phyloP scores from a whole-genome alignment of 768 basidiomycete species.

The Termitomyces titanicus region DNA sequence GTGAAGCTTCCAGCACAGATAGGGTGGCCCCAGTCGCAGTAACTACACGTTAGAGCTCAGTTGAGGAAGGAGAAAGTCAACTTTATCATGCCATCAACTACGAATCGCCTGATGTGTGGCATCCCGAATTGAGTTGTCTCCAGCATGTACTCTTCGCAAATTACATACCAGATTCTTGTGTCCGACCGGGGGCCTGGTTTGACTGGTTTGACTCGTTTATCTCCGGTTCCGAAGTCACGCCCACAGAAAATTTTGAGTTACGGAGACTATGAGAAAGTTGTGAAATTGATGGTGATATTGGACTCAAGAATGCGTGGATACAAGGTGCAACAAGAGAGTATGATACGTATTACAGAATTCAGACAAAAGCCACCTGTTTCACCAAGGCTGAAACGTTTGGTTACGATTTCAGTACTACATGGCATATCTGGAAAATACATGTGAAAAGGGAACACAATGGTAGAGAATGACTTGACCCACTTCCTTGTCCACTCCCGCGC shows the following conservation, averaged over 20 bases:
- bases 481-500: slow-evolving; percentile 99
- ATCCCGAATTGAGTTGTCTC: too few species aligned
- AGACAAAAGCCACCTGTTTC: slow-evolving; percentile 11
- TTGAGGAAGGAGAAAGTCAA: background rate
- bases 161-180: too few species aligned
- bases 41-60: background rate
- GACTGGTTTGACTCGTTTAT: too few species aligned
- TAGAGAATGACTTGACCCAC: slow-evolving; percentile 43
- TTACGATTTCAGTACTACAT: slow-evolving; percentile 39
- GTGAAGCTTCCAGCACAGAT: background rate
- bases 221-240: background rate
- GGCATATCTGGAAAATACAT: slow-evolving; percentile 34
- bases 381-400: slow-evolving; percentile 5
- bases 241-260: background rate
- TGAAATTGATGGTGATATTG: slow-evolving; percentile 16
- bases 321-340: slow-evolving; percentile 16
- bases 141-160: too few species aligned
- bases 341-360: slow-evolving; percentile 21
- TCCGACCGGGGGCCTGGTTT: too few species aligned
- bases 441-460: slow-evolving; percentile 1
- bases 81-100: background rate
- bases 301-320: slow-evolving; percentile 17
- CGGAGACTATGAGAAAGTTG: background rate
- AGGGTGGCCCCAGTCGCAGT: background rate
- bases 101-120: background rate